Conservation (phyloP, 257 asterid species). For the Leptodermis oblonga region DNA sequence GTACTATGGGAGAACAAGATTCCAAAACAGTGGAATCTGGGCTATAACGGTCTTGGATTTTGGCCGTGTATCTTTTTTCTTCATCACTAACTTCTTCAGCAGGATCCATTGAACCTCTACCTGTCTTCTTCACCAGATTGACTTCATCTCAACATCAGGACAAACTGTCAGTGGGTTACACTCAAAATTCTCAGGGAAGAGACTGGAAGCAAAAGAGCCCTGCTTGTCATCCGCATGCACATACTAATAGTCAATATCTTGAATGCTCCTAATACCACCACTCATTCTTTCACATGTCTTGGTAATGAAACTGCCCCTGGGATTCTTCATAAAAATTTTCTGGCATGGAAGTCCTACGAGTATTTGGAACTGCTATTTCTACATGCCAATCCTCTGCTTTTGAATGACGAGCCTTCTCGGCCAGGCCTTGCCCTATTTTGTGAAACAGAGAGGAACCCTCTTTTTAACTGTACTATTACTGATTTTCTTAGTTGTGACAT, state of each 20-base stretch:
- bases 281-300: conserved; percentile 49
- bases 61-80: conserved; percentile 55
- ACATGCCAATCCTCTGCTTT: conserved; percentile 66
- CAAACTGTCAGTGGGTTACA: conserved; percentile 35
- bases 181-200: conserved; percentile 53
- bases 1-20: conserved; percentile 46
- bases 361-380: conserved; percentile 75
- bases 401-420: conserved; percentile 55
- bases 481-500: conserved; percentile 36
- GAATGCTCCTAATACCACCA: conserved; percentile 40
- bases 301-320: conserved; percentile 62
- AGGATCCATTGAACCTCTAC: conserved; percentile 53
- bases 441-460: conserved; percentile 56
- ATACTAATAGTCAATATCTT: conserved; percentile 50
- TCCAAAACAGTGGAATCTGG: conserved; percentile 80
- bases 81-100: conserved; percentile 59
- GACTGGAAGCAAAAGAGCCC: conserved; percentile 59
- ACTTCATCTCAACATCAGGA: conserved; percentile 47
- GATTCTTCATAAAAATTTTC: conserved; percentile 61
- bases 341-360: conserved; percentile 30
- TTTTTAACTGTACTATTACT: conserved; percentile 42
- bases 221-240: conserved; percentile 69
- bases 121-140: conserved; percentile 52
- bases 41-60: conserved; percentile 65
- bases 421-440: conserved; percentile 44